A percentile compares a stretch with the other conserved stretches of the same genome.
These are phyloP conservation scores for Claviceps digitariae DNA, from an alignment of 2,329 filamentous ascomycete species.

Conservation along the genomic window DNA sequence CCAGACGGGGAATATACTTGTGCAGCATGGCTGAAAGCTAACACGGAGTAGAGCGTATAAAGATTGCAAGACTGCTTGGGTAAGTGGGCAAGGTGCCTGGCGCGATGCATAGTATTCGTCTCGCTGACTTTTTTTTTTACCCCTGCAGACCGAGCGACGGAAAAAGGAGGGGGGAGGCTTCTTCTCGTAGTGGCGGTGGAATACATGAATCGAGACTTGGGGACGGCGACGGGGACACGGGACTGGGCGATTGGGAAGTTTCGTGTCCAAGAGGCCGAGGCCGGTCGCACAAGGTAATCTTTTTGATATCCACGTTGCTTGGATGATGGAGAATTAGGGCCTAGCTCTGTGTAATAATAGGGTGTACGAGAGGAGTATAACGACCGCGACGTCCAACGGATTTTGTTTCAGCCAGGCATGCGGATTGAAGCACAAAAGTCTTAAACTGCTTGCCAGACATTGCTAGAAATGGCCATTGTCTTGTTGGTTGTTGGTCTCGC, in stretches of 20 bases:
- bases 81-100: constrained; percentile 27
- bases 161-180: constrained; percentile 11
- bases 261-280: background rate
- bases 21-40: constrained; percentile 5
- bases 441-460: too few species aligned
- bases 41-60: constrained; percentile 61
- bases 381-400: background rate
- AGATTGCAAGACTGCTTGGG: constrained; percentile 92
- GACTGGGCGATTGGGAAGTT: background rate
- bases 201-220: background rate
- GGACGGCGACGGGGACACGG: too few species aligned
- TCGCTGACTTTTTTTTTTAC: background rate
- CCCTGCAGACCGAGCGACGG: constrained; percentile 9
- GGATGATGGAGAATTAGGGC: background rate
- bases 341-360: background rate
- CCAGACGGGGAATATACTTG: too few species aligned
- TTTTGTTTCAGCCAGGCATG: background rate
- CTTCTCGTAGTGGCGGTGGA: constrained; percentile 1
- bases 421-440: background rate
- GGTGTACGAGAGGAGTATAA: background rate
- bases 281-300: background rate
- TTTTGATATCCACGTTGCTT: background rate
- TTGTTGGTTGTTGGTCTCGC: too few species aligned
- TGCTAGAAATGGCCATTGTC: too few species aligned
- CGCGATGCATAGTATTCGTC: background rate